Conservation (phyloP, 108 stramenopile species). For the Ochromonas danica region DNA sequence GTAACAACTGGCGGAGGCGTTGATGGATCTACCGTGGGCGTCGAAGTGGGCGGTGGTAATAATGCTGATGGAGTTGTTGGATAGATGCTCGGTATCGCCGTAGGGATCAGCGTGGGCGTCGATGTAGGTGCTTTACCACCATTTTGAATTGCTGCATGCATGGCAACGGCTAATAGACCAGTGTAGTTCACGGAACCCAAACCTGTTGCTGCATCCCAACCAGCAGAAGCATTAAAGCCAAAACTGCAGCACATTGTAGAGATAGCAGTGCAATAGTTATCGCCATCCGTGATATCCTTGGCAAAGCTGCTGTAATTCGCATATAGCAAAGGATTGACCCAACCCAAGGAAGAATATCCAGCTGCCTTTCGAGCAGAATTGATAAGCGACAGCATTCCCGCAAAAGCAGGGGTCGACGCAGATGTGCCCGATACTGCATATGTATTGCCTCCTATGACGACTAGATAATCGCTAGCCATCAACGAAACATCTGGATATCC, state of each 20-base stretch:
- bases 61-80: no score
- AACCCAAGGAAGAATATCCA: conserved; percentile 41
- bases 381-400: conserved; percentile 42
- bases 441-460: background rate
- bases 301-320: background rate
- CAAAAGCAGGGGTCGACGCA: conserved; percentile 34
- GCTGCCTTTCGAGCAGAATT: conserved; percentile 29
- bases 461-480: conserved; percentile 31
- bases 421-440: conserved; percentile 42
- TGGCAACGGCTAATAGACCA: no score
- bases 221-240: conserved; percentile 41
- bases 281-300: conserved; percentile 42
- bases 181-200: conserved; percentile 32
- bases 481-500: conserved; percentile 51
- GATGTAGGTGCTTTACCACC: no score
- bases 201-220: conserved; percentile 48
- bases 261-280: conserved; percentile 7
- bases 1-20: no score
- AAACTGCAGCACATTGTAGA: conserved; percentile 22
- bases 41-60: no score
- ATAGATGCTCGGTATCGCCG: no score
- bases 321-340: conserved; percentile 46
- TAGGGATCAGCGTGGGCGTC: no score
- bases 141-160: no score
- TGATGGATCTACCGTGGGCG: no score